Evolutionary conservation across 2,329 filamentous ascomycete species (phyloP).

Genomic region (Podosphaera xanthii): DNA sequence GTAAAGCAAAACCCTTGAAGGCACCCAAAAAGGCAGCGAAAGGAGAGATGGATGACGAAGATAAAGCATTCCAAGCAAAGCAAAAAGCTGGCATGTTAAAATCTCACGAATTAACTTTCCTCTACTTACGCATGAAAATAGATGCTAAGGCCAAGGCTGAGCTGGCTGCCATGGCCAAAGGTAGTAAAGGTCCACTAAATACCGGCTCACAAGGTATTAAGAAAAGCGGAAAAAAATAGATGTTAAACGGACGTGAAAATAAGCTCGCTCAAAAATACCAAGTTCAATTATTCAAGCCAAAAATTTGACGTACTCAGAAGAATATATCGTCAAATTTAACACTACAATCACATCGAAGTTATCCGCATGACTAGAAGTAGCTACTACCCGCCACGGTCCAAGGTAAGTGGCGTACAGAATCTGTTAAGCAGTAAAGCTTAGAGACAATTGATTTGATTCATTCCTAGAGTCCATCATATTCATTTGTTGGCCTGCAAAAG

Average conservation of each 20-base stretch:
- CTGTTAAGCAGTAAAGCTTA: too few relatives aligned
- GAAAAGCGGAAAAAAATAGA: slow-evolving; percentile 90
- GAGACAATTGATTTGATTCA: too few relatives aligned
- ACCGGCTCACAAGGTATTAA: slow-evolving; percentile 77
- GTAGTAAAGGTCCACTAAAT: slow-evolving; percentile 70
- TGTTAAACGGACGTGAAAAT: neutral
- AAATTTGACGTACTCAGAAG: too few relatives aligned
- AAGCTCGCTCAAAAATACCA: too few relatives aligned
- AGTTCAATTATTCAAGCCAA: too few relatives aligned
- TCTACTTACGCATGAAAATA: slow-evolving; percentile 15
- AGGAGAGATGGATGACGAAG: slow-evolving; percentile 72
- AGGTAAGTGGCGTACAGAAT: too few relatives aligned
- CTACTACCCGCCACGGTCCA: too few relatives aligned
- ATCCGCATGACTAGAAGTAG: too few relatives aligned
- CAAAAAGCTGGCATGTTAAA: slow-evolving; percentile 50
- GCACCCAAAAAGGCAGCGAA: slow-evolving; percentile 55
- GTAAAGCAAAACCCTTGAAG: slow-evolving; percentile 73
- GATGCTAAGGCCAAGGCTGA: slow-evolving; percentile 76
- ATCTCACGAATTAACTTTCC: neutral
- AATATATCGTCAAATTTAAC: too few relatives aligned
- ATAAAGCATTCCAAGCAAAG: slow-evolving; percentile 63
- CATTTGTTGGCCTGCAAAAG: too few relatives aligned
- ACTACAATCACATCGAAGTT: too few relatives aligned
- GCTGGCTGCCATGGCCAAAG: slow-evolving; percentile 51
- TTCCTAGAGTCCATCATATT: too few relatives aligned